phyloP scores from a whole-genome alignment of 148 eudicot species.

The Rhododendron williamsianum region DNA sequence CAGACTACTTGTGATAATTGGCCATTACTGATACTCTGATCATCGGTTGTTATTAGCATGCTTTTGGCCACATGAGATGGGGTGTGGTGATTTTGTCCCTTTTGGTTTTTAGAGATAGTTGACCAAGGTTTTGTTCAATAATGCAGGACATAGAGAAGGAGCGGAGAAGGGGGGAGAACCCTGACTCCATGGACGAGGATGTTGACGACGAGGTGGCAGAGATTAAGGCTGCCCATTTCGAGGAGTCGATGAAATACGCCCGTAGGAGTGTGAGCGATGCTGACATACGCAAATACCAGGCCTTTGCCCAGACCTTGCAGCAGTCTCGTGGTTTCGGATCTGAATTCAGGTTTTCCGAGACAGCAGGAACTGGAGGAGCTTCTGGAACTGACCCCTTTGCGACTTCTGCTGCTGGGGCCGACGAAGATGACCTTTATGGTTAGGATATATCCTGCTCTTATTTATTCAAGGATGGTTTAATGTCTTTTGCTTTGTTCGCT shows the following conservation, averaged over 20 bases:
- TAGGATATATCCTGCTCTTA: conserved; percentile 9
- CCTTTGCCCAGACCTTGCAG: conserved; percentile 50
- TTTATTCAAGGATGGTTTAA: neutral
- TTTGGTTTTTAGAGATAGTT: neutral
- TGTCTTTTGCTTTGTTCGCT: neutral
- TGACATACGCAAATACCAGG: conserved; percentile 47
- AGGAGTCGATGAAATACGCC: conserved; percentile 47
- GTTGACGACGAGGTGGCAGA: conserved; percentile 39
- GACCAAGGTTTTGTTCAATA: neutral
- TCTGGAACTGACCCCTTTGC: conserved; percentile 26
- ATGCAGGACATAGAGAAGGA: conserved; percentile 51
- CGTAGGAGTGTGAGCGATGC: conserved; percentile 53
- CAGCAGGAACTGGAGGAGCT: conserved; percentile 15
- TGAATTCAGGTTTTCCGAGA: conserved; percentile 38
- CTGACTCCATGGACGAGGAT: conserved; percentile 44
- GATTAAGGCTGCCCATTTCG: conserved; percentile 41
- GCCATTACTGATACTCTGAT: neutral
- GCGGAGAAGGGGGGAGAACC: conserved; percentile 27
- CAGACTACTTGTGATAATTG: neutral
- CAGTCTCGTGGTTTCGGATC: conserved; percentile 46
- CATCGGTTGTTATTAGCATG: neutral
- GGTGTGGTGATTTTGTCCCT: neutral
- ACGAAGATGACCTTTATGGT: conserved; percentile 37
- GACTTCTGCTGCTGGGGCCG: conserved; percentile 29
- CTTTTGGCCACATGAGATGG: neutral